These are phyloP conservation scores for Penicillium nordicum DNA, from an alignment of 2,329 filamentous ascomycete species.

Conservation along the genomic window DNA sequence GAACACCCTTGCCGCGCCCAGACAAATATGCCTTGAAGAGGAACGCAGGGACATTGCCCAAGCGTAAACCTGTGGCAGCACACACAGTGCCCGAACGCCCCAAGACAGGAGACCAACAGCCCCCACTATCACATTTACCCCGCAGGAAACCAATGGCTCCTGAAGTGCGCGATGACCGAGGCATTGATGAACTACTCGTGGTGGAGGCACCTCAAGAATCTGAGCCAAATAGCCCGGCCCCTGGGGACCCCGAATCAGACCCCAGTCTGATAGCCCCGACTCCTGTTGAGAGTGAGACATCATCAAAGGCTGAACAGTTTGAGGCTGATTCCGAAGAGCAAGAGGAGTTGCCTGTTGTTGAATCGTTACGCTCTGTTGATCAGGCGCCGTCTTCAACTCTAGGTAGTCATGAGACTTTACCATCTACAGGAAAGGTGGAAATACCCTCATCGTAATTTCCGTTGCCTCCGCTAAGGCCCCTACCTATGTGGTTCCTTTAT, in stretches of 20 bases:
- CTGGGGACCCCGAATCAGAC: constrained; percentile 21
- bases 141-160: constrained; percentile 40
- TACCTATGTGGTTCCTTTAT: background rate
- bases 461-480: background rate
- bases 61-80: constrained; percentile 60
- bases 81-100: constrained; percentile 35
- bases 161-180: constrained; percentile 33
- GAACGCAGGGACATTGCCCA: constrained; percentile 57
- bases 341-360: constrained; percentile 5
- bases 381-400: constrained; percentile 3
- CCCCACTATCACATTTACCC: constrained; percentile 51
- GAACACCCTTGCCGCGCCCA: constrained; percentile 70
- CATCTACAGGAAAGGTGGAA: constrained; percentile 1
- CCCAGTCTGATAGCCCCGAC: constrained; percentile 3
- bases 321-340: background rate
- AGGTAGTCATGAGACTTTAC: background rate
- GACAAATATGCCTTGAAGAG: constrained; percentile 57
- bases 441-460: constrained; percentile 5
- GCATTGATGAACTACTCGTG: constrained; percentile 56
- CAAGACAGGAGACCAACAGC: constrained; percentile 32
- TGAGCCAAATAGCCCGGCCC: constrained; percentile 41
- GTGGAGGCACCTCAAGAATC: constrained; percentile 65
- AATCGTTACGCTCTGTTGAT: constrained; percentile 5
- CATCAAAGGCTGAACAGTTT: background rate
- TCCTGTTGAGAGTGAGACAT: constrained; percentile 6